Percentiles rank a stretch among this genome's conserved stretches.
Conservation (phyloP, 129 eudicot genomes). For the Escallonia herrerae region DNA sequence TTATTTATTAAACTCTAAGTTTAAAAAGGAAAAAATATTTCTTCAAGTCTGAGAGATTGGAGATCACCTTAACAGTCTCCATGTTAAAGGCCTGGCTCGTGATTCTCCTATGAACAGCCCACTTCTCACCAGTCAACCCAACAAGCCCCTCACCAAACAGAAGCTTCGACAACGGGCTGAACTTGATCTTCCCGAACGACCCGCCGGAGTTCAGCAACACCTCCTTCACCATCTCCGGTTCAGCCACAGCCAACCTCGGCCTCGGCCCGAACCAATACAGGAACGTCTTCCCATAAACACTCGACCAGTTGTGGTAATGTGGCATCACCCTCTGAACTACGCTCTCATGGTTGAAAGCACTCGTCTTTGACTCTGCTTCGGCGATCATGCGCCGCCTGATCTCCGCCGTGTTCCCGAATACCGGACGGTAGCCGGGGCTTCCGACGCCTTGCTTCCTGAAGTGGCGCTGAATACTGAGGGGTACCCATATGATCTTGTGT, state of each 20-base stretch:
- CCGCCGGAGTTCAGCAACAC: slow-evolving; percentile 40
- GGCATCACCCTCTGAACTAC: slow-evolving; percentile 62
- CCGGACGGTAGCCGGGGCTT: slow-evolving; percentile 71
- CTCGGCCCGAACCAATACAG: slow-evolving; percentile 81
- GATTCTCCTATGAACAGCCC: slow-evolving; percentile 82
- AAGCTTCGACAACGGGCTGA: slow-evolving; percentile 38
- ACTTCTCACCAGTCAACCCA: slow-evolving; percentile 52
- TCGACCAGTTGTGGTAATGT: slow-evolving; percentile 70
- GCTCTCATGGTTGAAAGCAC: slow-evolving; percentile 36
- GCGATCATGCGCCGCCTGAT: slow-evolving; percentile 55
- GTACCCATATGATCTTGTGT: slow-evolving; percentile 50
- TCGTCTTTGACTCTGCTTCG: slow-evolving; percentile 39
- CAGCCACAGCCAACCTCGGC: slow-evolving; percentile 56
- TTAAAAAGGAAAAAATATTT: neutral
- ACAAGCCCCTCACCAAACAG: slow-evolving; percentile 83
- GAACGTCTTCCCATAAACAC: slow-evolving; percentile 51
- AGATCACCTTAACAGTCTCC: slow-evolving; percentile 71
- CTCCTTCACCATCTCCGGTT: slow-evolving; percentile 72
- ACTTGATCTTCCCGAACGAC: slow-evolving; percentile 32
- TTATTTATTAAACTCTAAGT: too few relatives aligned
- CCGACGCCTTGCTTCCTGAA: slow-evolving; percentile 52
- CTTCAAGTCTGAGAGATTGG: neutral
- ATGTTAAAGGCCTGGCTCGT: slow-evolving; percentile 64
- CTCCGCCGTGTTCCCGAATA: slow-evolving; percentile 69
- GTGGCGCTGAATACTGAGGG: slow-evolving; percentile 52